Conservation (phyloP, 805 yeast genomes). For the Naumovozyma dairenensis region DNA sequence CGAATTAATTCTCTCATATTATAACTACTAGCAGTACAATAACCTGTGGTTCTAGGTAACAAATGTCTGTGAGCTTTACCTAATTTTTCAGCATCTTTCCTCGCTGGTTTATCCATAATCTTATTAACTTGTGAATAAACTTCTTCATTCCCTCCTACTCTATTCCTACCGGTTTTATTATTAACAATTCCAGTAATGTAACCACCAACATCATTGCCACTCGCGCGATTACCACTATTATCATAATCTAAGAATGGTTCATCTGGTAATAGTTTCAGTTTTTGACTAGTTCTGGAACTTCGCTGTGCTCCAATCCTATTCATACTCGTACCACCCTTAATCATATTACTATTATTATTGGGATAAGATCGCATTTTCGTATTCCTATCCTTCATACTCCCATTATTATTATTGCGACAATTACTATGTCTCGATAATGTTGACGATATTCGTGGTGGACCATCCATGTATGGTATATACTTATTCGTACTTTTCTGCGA, state of each 20-base stretch:
- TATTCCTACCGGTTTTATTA: not conserved
- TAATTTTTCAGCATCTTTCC: constrained; percentile 86
- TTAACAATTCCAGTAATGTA: not conserved
- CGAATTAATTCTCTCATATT: constrained; percentile 76
- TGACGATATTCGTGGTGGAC: no score
- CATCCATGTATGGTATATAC: no score
- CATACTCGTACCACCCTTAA: no score
- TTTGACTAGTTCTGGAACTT: constrained; percentile 64
- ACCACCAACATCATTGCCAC: not conserved
- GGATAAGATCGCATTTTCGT: no score
- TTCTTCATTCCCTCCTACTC: constrained; percentile 7
- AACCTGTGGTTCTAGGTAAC: constrained; percentile 90
- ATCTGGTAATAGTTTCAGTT: constrained; percentile 61
- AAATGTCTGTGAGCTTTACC: constrained; percentile 69
- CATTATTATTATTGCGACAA: no score
- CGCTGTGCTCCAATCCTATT: constrained; percentile 49
- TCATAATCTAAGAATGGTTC: constrained; percentile 31
- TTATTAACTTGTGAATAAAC: constrained; percentile 78
- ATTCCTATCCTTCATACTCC: no score
- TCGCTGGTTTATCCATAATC: constrained; percentile 78
- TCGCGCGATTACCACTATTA: constrained; percentile 1
- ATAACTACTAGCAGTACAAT: constrained; percentile 90
- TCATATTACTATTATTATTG: no score
- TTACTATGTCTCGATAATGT: no score
- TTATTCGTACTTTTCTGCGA: no score